A percentile compares a stretch with the other conserved stretches of the same genome.
These are phyloP conservation scores for Colletotrichum sojae DNA, from an alignment of 2,329 filamentous ascomycete species.

Conservation along the genomic window DNA sequence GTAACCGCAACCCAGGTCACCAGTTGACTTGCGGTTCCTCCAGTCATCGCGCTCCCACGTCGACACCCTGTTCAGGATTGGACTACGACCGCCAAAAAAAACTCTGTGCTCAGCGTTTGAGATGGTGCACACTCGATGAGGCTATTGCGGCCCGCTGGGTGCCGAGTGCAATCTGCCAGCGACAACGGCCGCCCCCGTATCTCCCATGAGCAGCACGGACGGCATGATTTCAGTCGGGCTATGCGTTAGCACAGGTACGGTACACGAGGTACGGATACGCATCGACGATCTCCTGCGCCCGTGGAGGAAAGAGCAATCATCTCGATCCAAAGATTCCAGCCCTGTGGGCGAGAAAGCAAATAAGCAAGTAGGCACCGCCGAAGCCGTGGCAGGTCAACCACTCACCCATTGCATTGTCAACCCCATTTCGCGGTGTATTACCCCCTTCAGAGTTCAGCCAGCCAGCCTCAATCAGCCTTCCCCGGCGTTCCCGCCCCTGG, in stretches of 20 bases:
- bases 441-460: slow-evolving; percentile 5
- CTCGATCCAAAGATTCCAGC: slow-evolving; percentile 19
- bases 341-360: too few species aligned
- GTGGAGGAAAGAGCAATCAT: slow-evolving; percentile 21
- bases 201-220: slow-evolving; percentile 23
- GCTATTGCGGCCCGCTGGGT: slow-evolving; percentile 3
- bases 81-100: slow-evolving; percentile 3
- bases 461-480: slow-evolving; percentile 24
- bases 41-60: slow-evolving; percentile 2
- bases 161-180: slow-evolving; percentile 13
- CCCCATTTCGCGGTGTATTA: too few species aligned
- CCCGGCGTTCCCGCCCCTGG: slow-evolving; percentile 23
- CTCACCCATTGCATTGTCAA: too few species aligned
- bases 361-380: too few species aligned
- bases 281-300: slow-evolving; percentile 32
- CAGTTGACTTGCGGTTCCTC: not conserved
- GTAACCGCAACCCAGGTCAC: too few species aligned
- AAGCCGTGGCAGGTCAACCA: too few species aligned
- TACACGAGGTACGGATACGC: not conserved
- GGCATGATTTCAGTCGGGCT: slow-evolving; percentile 27
- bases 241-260: slow-evolving; percentile 24
- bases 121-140: slow-evolving; percentile 24
- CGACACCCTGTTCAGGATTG: not conserved
- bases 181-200: slow-evolving; percentile 6
- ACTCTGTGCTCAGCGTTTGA: slow-evolving; percentile 20